phyloP scores from a whole-genome alignment of 108 stramenopile genomes.

The Cyclostephanos tholiformis region DNA sequence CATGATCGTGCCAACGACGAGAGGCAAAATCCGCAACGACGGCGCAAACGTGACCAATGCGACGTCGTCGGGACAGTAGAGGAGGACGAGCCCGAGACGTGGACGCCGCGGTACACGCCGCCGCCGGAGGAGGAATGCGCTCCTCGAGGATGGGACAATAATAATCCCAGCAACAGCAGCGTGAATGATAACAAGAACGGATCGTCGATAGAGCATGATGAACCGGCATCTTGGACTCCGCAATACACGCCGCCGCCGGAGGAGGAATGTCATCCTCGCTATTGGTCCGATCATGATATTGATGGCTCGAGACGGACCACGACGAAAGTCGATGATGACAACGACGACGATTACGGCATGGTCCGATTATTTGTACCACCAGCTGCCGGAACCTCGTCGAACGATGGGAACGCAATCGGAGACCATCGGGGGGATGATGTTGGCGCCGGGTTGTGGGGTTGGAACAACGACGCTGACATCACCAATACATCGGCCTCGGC shows the following conservation, averaged over 20 bases:
- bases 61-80: not conserved
- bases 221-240: constrained; percentile 42
- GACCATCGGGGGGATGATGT: constrained; percentile 1
- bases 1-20: constrained; percentile 24
- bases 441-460: constrained; percentile 14
- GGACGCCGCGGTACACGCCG: constrained; percentile 54
- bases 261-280: constrained; percentile 32
- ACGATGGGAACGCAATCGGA: not conserved
- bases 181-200: not conserved
- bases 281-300: constrained; percentile 15
- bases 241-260: constrained; percentile 51
- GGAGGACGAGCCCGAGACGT: constrained; percentile 12
- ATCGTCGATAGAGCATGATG: not conserved
- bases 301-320: not conserved
- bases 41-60: constrained; percentile 2
- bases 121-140: constrained; percentile 45
- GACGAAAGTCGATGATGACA: not conserved
- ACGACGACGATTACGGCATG: constrained; percentile 6
- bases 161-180: too few relatives aligned
- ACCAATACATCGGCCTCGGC: constrained; percentile 5
- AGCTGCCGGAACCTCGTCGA: constrained; percentile 1
- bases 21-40: constrained; percentile 19
- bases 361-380: constrained; percentile 22
- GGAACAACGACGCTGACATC: not conserved
- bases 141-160: constrained; percentile 22